Evolutionary conservation across 192 early-diverging fungal species (phyloP).

Genomic region (Backusella tuberculispora): DNA sequence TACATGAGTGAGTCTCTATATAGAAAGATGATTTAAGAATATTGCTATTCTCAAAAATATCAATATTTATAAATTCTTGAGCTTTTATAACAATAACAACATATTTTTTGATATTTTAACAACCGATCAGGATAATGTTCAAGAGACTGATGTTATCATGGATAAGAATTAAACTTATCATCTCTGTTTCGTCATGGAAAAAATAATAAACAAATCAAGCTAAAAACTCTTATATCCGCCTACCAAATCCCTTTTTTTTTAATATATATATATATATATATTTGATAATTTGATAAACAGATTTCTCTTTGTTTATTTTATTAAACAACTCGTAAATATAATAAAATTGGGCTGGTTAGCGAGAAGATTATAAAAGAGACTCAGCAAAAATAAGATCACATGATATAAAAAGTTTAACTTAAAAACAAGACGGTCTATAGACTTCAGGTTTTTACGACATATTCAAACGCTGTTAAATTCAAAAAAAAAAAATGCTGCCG

Average conservation of each 20-base stretch:
- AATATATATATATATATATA: too few species aligned
- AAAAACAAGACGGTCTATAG: background rate
- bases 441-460: background rate
- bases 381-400: slow-evolving; percentile 7
- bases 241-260: background rate
- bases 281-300: background rate
- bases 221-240: background rate
- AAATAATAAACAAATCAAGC: background rate
- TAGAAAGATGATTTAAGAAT: background rate
- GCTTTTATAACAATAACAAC: background rate
- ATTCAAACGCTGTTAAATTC: background rate
- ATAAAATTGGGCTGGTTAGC: background rate
- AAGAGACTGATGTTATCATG: background rate
- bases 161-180: slow-evolving; percentile 6
- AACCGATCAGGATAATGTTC: background rate
- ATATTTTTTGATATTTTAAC: background rate
- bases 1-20: background rate
- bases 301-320: too few species aligned
- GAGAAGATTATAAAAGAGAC: background rate
- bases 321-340: background rate
- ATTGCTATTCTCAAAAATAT: background rate
- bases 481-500: background rate
- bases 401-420: slow-evolving; percentile 10
- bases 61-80: background rate
- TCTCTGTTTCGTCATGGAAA: background rate